Conservation (phyloP, 306 rosid species). For the Sophora flavescens region DNA sequence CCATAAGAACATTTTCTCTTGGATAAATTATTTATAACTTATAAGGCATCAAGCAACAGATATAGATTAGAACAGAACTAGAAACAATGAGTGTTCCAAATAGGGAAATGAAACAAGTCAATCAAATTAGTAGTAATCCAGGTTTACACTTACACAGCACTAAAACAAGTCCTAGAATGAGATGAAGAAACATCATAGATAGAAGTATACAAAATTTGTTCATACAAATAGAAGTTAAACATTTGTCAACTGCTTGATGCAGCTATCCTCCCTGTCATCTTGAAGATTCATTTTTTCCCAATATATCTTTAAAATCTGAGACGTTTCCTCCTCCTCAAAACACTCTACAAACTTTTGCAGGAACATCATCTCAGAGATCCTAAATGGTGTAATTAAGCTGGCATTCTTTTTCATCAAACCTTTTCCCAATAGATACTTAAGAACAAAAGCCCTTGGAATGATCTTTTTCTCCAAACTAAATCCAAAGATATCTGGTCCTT, state of each 20-base stretch:
- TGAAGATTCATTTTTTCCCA: slow-evolving; percentile 12
- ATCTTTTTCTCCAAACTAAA: slow-evolving; percentile 54
- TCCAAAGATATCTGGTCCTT: neutral
- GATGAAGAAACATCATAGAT: neutral
- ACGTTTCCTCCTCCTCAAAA: slow-evolving; percentile 12
- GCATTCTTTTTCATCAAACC: slow-evolving; percentile 41
- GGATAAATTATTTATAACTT: neutral
- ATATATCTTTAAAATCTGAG: slow-evolving; percentile 37
- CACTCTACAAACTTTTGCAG: slow-evolving; percentile 38
- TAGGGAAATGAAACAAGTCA: neutral
- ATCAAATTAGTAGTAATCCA: neutral
- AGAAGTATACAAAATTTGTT: neutral
- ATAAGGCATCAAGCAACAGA: neutral
- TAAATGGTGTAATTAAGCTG: slow-evolving; percentile 2
- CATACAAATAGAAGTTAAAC: neutral
- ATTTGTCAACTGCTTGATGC: neutral
- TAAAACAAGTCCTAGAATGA: neutral
- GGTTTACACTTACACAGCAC: neutral
- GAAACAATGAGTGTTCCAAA: neutral
- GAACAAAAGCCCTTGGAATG: slow-evolving; percentile 50
- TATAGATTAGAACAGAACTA: neutral
- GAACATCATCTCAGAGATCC: neutral
- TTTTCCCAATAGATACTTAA: slow-evolving; percentile 41
- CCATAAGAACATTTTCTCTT: neutral
- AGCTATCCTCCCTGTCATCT: neutral